A percentile compares a stretch with the other conserved stretches of the same genome.
Evolutionary conservation across 306 rosid species (phyloP).

Genomic region (Quercus berberidifolia): DNA sequence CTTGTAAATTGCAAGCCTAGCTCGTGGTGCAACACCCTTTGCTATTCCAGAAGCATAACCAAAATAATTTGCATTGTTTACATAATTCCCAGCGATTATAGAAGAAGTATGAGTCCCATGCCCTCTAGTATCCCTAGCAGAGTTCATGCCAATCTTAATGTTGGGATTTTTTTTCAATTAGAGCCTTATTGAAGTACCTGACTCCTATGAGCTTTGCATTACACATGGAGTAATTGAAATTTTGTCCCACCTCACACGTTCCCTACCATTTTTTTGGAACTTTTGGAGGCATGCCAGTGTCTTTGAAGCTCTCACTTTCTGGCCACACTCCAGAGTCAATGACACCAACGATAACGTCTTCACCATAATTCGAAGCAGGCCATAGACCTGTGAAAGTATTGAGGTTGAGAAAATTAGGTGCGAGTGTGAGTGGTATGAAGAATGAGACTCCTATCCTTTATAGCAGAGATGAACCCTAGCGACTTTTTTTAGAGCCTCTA

Average conservation of each 20-base stretch:
- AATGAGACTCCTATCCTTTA: constrained; percentile 18
- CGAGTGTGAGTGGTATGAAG: constrained; percentile 31
- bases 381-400: constrained; percentile 25
- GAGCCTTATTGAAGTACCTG: constrained; percentile 34
- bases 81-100: constrained; percentile 37
- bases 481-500: constrained; percentile 12
- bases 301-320: constrained; percentile 41
- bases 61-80: constrained; percentile 22
- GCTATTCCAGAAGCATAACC: constrained; percentile 35
- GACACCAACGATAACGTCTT: constrained; percentile 26
- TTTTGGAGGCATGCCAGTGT: constrained; percentile 19
- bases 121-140: constrained; percentile 30
- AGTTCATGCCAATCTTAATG: constrained; percentile 30
- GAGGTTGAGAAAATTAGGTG: constrained; percentile 34
- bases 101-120: constrained; percentile 41
- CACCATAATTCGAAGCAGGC: constrained; percentile 29
- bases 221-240: constrained; percentile 31
- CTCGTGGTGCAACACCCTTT: constrained; percentile 31
- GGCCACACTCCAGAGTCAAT: constrained; percentile 39
- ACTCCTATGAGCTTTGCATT: constrained; percentile 38
- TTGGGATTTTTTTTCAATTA: constrained; percentile 20
- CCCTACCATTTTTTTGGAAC: constrained; percentile 40
- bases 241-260: constrained; percentile 39
- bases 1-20: constrained; percentile 29
- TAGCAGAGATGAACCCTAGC: constrained; percentile 25